Evolutionary conservation across 2,329 filamentous ascomycete species (phyloP), one percentile per base, ranked within the genome.

Genomic region (Neonectria neomacrospora): DNA sequence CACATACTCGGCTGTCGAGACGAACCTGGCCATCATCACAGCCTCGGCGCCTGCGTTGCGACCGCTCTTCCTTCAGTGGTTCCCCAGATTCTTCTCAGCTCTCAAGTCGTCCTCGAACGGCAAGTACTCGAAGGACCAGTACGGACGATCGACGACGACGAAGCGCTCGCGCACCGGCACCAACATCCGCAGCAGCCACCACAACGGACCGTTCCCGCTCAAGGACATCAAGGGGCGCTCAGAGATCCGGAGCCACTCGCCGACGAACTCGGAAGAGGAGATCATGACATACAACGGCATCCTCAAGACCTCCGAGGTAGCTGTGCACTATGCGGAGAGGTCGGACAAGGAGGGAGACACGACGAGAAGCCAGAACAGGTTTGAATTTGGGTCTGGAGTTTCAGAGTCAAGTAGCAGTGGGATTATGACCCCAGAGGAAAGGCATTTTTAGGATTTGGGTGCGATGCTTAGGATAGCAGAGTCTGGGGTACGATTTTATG

Each of bases 261-360:
- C 77, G 2, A 75, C 71, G 5, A 73, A 72, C 2, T 77, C 73
- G 16, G 75, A 80, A 64, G 78, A 80, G 65, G 77, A 79, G 61
- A 80, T 79, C 42, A 78, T 80, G 73, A 76, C 76, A 3, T 76
- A 79, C 64, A 76, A 79, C 50, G 77, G 78, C 34, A 80, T 80
- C 34, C 67, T 80, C 53, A 71, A 77, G 39, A 79, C 77, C 9
- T 66, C 67, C 7, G 67, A 68, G 14, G 63, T 69, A 5, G 58
- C 58, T 2, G 65, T 69, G 26, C 53, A 64, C 18, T 64, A 69
- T 7, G 60, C 52, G 1, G 55, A 69, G 11, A 55, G 50, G 20
- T 28, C 42, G 7, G 34, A 23, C 3, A 58, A 54, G 14, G 60
- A 63, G 12, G 60, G 4, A 8, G 53, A 57, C 5, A 32, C 16